Conservation (phyloP, 2,329 filamentous ascomycete genomes). For the Cladosporium sp. region DNA sequence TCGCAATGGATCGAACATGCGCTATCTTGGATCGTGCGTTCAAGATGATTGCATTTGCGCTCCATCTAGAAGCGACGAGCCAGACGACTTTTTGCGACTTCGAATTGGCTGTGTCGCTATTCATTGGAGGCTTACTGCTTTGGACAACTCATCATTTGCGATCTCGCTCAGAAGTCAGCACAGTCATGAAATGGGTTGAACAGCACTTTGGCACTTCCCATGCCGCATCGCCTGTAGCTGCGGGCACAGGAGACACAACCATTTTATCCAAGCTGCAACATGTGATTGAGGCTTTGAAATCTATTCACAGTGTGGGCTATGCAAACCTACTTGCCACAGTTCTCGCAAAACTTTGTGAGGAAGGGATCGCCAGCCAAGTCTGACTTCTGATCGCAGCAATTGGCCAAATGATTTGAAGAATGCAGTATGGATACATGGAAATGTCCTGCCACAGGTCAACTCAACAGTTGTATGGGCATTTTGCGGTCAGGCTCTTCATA, state of each 20-base stretch:
- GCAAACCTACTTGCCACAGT: background rate
- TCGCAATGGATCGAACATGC: background rate
- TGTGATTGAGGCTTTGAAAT: background rate
- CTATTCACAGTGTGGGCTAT: background rate
- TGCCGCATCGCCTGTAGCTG: background rate
- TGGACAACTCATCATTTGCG: background rate
- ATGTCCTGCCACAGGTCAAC: too few species aligned
- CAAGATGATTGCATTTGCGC: background rate
- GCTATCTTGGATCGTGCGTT: background rate
- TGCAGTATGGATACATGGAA: too few species aligned
- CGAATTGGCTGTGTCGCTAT: background rate
- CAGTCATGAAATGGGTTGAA: background rate
- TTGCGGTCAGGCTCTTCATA: too few species aligned
- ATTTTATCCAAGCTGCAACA: background rate
- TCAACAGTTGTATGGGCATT: too few species aligned
- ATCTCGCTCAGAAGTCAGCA: background rate
- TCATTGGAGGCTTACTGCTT: background rate
- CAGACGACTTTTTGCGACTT: background rate
- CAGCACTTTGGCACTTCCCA: background rate
- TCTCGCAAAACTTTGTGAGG: background rate
- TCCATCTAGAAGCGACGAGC: background rate
- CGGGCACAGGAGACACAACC: background rate
- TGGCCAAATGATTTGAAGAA: too few species aligned
- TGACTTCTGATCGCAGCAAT: background rate
- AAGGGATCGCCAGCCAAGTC: background rate